Evolutionary conservation across 1,139 yeast genomes (phyloP).

Genomic region (Kodamaea plutei): DNA sequence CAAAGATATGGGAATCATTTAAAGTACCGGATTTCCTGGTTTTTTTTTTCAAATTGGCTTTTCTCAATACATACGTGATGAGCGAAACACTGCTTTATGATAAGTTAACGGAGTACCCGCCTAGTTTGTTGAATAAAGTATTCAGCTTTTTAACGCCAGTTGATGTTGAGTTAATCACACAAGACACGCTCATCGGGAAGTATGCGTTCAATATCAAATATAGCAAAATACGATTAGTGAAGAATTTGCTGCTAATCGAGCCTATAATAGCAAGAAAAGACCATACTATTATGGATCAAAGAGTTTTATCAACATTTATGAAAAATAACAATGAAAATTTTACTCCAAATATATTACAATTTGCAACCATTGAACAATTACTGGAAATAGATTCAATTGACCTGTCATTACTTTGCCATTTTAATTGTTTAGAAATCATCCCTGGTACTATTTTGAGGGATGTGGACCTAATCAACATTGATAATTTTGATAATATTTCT

Average conservation of each 20-base stretch:
- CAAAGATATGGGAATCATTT: no score
- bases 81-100: no score
- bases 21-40: no score
- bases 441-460: neutral
- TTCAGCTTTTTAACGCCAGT: conserved; percentile 1
- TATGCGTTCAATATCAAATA: conserved; percentile 2
- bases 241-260: conserved; percentile 1
- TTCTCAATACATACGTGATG: no score
- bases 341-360: neutral
- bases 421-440: neutral
- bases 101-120: no score
- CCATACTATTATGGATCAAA: conserved; percentile 1
- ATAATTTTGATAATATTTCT: conserved; percentile 1
- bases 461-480: conserved; percentile 1
- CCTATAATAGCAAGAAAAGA: conserved; percentile 1
- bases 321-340: conserved; percentile 1
- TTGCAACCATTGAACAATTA: conserved; percentile 1
- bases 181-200: conserved; percentile 1
- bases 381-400: conserved; percentile 2
- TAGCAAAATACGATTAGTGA: conserved; percentile 1
- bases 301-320: conserved; percentile 3
- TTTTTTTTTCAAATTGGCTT: no score
- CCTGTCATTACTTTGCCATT: neutral
- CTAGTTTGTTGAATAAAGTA: neutral
- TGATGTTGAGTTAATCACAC: conserved; percentile 1